Conservation (phyloP, 257 asterid species). For the Fraxinus quadrangulata region DNA sequence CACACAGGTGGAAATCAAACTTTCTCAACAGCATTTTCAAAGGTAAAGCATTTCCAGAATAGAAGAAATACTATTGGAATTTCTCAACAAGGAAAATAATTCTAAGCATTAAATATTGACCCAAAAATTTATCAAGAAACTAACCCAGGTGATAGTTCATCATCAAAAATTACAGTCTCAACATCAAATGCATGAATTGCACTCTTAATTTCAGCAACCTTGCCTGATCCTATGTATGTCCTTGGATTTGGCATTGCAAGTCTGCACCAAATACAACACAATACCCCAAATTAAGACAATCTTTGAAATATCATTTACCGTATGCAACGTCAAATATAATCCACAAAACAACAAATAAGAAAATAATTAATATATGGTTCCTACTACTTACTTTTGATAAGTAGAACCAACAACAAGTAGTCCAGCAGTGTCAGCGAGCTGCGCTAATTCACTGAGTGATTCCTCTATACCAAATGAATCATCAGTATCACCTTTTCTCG, state of each 20-base stretch:
- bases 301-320: slow-evolving; percentile 9
- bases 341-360: not conserved
- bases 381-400: slow-evolving; percentile 70
- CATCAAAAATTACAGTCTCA: slow-evolving; percentile 93
- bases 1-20: not conserved
- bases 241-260: slow-evolving; percentile 78
- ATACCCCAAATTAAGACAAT: slow-evolving; percentile 2
- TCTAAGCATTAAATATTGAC: slow-evolving; percentile 15
- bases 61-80: not conserved
- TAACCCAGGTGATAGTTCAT: slow-evolving; percentile 96
- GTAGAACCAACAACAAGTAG: slow-evolving; percentile 86
- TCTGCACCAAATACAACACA: slow-evolving; percentile 50
- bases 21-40: not conserved
- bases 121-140: slow-evolving; percentile 30
- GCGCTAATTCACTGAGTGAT: slow-evolving; percentile 82
- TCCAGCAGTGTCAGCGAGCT: slow-evolving; percentile 98
- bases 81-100: not conserved
- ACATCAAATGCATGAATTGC: slow-evolving; percentile 83
- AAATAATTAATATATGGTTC: not conserved
- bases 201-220: slow-evolving; percentile 87
- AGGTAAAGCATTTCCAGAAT: slow-evolving; percentile 3
- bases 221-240: slow-evolving; percentile 96
- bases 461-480: slow-evolving; percentile 79
- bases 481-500: slow-evolving; percentile 61
- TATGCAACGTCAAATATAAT: slow-evolving; percentile 6